Evolutionary conservation across 2,329 filamentous ascomycete species (phyloP), one percentile per base, ranked within the genome.

Genomic region (Neonectria sp.): DNA sequence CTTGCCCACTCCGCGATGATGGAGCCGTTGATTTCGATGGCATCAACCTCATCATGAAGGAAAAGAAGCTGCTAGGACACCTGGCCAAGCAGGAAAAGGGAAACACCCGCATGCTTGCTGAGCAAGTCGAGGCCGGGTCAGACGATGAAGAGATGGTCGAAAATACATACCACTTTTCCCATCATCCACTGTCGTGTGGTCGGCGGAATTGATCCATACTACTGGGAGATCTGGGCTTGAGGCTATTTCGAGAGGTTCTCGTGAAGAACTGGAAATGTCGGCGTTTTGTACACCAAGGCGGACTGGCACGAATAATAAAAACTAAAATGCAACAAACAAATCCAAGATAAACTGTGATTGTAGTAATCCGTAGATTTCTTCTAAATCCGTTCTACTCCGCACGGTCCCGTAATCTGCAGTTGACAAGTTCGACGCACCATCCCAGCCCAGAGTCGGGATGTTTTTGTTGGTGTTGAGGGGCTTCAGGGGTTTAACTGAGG

Each of bases 401-500:
- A 15, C 27, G 33, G 8, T 37, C 37, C 9, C 55, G 9, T 40
- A 24, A 40, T 15, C 58, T 45, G 5, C 11, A 9, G 3, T 27
- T 3, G 8, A 31, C 7, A 17, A 52, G 12, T 33, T 43, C 25
- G 55, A 57, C 27, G 48, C 45, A 9, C 33, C 9, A 57, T 62
- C 29, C 61, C 45, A 43, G 60, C 31, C 52, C 43, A 24, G 29
- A 31, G 49, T 52, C 49, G 49, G 17, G 49, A 52, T 52, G 17
- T 52, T 52, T 33, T 60, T 59, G 56, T 55, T 65, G 63, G 57
- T 58, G 58, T 58, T 58, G 63, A 62, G 58, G 63, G 63, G 52
- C 57, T 57, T 51, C 21, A 58, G 68, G 73, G 74, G 73, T 68
- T 71, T 43, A 66, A 64, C 37, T 46, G 63, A 69, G 67, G 66